Evolutionary conservation across 805 yeast genomes (phyloP).

Genomic region (Lipomyces japonicus): DNA sequence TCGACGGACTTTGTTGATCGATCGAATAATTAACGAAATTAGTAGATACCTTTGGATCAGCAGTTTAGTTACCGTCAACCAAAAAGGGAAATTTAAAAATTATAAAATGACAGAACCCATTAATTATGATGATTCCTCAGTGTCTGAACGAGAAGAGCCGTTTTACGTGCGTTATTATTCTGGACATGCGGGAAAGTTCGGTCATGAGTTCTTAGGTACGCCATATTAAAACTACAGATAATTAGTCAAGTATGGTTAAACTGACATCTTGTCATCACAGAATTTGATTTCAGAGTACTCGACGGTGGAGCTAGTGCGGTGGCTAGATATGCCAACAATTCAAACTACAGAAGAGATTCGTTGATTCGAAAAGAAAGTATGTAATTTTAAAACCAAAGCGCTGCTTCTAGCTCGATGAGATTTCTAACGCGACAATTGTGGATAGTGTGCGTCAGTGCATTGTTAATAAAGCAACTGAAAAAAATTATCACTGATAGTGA

Average conservation of each 20-base stretch:
- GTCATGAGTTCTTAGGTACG: slow-evolving; percentile 46
- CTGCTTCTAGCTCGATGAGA: too few relatives aligned
- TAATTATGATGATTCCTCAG: slow-evolving; percentile 11
- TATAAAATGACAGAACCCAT: too few relatives aligned
- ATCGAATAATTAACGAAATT: too few relatives aligned
- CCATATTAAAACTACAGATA: not conserved
- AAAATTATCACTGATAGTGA: slow-evolving; percentile 42
- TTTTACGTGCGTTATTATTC: slow-evolving; percentile 46
- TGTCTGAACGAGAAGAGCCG: slow-evolving; percentile 30
- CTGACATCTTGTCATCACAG: slow-evolving; percentile 26
- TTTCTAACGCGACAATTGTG: not conserved
- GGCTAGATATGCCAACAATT: slow-evolving; percentile 45
- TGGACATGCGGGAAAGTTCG: slow-evolving; percentile 45
- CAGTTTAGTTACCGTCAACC: too few relatives aligned
- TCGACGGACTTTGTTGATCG: too few relatives aligned
- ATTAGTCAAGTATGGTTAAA: not conserved
- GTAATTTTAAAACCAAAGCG: slow-evolving; percentile 13
- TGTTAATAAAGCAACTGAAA: slow-evolving; percentile 40
- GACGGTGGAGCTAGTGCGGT: slow-evolving; percentile 37
- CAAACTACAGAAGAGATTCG: slow-evolving; percentile 46
- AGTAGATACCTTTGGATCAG: too few relatives aligned
- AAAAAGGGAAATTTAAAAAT: too few relatives aligned
- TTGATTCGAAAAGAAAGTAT: slow-evolving; percentile 41
- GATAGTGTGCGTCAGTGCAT: slow-evolving; percentile 37
- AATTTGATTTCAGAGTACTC: slow-evolving; percentile 38